Conservation (phyloP, 1,139 yeast genomes). For the Geotrichum carabidarum region DNA sequence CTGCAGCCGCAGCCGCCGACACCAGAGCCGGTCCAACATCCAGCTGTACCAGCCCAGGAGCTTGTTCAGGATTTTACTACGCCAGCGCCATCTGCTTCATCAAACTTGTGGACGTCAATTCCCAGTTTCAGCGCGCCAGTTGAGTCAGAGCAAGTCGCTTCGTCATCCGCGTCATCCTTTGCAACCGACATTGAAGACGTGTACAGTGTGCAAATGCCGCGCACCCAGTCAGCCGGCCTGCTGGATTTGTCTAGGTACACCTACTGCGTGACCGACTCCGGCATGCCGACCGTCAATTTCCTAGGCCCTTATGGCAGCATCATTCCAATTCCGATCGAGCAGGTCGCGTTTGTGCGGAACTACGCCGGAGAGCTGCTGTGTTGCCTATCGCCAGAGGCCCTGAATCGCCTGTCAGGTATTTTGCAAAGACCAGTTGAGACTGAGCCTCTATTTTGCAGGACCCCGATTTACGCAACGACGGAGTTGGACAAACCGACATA, state of each 20-base stretch:
- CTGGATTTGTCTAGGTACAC: conserved; percentile 4
- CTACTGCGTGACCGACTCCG: not conserved
- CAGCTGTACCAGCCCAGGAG: not conserved
- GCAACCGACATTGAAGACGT: not conserved
- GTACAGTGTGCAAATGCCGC: not conserved
- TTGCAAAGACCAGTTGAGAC: conserved; percentile 7
- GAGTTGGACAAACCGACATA: not conserved
- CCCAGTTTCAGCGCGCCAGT: conserved; percentile 1
- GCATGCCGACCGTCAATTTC: conserved; percentile 3
- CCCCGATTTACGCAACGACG: conserved; percentile 8
- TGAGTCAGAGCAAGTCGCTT: no score
- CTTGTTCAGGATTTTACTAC: not conserved
- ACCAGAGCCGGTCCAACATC: not conserved
- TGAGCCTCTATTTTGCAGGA: conserved; percentile 12
- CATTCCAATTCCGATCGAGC: conserved; percentile 9
- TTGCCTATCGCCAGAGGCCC: conserved; percentile 16
- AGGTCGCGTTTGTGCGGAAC: conserved; percentile 15
- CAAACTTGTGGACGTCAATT: not conserved
- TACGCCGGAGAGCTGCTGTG: conserved; percentile 15
- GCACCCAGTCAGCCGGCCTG: conserved; percentile 12
- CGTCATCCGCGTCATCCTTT: conserved; percentile 3
- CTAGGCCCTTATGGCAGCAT: conserved; percentile 5
- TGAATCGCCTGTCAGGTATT: conserved; percentile 2
- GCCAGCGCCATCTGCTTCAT: not conserved
- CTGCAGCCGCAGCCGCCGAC: not conserved